Evolutionary conservation across 2,329 filamentous ascomycete genomes (phyloP).

Genomic region (Cladosporium sp.): DNA sequence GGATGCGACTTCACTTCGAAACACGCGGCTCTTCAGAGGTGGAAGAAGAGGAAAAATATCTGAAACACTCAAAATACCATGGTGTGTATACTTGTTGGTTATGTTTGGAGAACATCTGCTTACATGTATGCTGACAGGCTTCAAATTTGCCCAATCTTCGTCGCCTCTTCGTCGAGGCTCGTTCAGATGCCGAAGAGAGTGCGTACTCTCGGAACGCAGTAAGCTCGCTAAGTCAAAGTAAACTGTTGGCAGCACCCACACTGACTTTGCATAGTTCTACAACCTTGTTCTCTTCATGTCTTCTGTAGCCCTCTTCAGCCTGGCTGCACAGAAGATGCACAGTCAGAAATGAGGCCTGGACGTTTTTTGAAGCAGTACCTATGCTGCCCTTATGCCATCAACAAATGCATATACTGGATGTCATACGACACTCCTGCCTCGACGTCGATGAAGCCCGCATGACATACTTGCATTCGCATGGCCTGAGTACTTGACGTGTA

Average conservation of each 20-base stretch:
- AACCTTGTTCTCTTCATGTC: slow-evolving; percentile 96
- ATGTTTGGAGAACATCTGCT: too few relatives aligned
- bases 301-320: slow-evolving; percentile 87
- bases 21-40: slow-evolving; percentile 2
- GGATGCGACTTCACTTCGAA: slow-evolving; percentile 1
- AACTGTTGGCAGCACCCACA: neutral
- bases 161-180: slow-evolving; percentile 88
- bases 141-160: slow-evolving; percentile 90
- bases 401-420: too few relatives aligned
- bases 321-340: slow-evolving; percentile 82
- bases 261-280: slow-evolving; percentile 66
- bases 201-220: slow-evolving; percentile 91
- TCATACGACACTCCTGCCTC: too few relatives aligned
- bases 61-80: neutral
- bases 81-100: too few relatives aligned
- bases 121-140: slow-evolving; percentile 37
- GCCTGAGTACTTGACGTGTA: too few relatives aligned
- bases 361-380: too few relatives aligned
- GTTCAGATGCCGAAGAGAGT: slow-evolving; percentile 89
- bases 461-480: too few relatives aligned
- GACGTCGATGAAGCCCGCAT: too few relatives aligned
- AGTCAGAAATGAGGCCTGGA: slow-evolving; percentile 21
- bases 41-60: neutral
- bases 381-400: too few relatives aligned
- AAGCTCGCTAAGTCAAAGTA: slow-evolving; percentile 16